These are phyloP conservation scores for Scortechinia acanthostroma DNA, from an alignment of 2,329 filamentous ascomycete species.

Conservation along the genomic window DNA sequence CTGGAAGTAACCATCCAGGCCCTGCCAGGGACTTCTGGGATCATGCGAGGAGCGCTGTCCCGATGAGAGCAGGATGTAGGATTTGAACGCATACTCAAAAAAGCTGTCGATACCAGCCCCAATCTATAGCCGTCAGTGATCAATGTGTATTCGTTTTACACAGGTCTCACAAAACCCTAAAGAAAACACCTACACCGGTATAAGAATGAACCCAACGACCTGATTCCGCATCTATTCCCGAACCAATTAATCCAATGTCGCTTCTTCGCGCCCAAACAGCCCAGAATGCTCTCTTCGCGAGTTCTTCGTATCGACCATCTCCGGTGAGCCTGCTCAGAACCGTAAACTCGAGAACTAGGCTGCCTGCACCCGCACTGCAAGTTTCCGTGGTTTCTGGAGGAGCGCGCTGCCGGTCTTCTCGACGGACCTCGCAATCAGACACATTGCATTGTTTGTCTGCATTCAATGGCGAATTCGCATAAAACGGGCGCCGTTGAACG, in stretches of 20 bases:
- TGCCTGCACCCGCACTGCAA: constrained; percentile 93
- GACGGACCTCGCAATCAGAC: constrained; percentile 12
- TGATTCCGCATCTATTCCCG: constrained; percentile 84
- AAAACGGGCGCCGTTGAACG: constrained; percentile 91
- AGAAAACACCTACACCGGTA: constrained; percentile 44
- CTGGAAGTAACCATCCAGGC: not conserved
- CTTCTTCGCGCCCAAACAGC: constrained; percentile 88
- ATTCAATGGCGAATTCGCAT: constrained; percentile 76
- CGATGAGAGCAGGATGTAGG: constrained; percentile 81
- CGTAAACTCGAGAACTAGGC: constrained; percentile 86
- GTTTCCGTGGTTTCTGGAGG: constrained; percentile 80
- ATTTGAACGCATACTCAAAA: constrained; percentile 95
- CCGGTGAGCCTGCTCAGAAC: constrained; percentile 82
- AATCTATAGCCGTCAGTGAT: constrained; percentile 47
- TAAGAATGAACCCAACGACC: constrained; percentile 83
- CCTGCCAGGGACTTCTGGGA: not conserved
- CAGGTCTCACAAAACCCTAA: not conserved
- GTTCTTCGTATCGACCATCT: constrained; percentile 78
- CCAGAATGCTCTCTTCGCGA: constrained; percentile 91
- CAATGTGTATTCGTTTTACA: not conserved
- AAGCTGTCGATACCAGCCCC: constrained; percentile 96
- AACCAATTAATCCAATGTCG: constrained; percentile 78
- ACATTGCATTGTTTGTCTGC: constrained; percentile 37
- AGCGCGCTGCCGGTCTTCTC: not conserved
- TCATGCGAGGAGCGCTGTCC: constrained; percentile 46